phyloP scores from a whole-genome alignment of 2,329 filamentous ascomycete genomes.

The Diaporthe velutina region DNA sequence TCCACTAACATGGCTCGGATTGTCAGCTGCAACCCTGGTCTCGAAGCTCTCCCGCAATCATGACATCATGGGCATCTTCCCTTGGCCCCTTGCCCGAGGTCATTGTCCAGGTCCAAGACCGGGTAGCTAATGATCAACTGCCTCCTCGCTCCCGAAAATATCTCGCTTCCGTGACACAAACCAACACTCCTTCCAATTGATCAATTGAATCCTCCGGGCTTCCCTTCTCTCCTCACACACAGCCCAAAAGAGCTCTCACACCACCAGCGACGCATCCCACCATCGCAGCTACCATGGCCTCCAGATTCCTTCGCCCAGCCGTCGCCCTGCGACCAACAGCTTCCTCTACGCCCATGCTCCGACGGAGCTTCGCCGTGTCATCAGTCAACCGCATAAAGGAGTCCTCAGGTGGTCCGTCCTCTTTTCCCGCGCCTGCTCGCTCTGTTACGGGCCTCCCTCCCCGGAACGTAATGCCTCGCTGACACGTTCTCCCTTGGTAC shows the following conservation, averaged over 20 bases:
- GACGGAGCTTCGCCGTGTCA: slow-evolving; percentile 35
- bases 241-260: background rate
- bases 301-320: slow-evolving; percentile 35
- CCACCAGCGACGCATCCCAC: background rate
- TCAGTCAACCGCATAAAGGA: slow-evolving; percentile 38
- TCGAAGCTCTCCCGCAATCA: slow-evolving; percentile 32
- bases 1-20: slow-evolving; percentile 33
- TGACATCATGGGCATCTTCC: slow-evolving; percentile 37
- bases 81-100: slow-evolving; percentile 19
- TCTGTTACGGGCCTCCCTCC: too few species aligned
- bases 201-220: background rate
- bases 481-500: slow-evolving; percentile 17
- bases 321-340: slow-evolving; percentile 33
- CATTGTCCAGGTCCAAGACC: slow-evolving; percentile 7
- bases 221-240: background rate
- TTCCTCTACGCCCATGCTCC: slow-evolving; percentile 12
- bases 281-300: slow-evolving; percentile 32
- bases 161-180: background rate
- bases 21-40: slow-evolving; percentile 31
- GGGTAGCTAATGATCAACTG: slow-evolving; percentile 14
- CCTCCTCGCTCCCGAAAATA: background rate
- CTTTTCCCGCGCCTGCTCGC: background rate
- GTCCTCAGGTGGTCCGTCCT: slow-evolving; percentile 35
- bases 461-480: background rate
- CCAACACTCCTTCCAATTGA: slow-evolving; percentile 12